Evolutionary conservation across 1,139 yeast species (phyloP), one percentile per base, ranked within the genome.

Genomic region (Groenewaldozyma auringiensis): DNA sequence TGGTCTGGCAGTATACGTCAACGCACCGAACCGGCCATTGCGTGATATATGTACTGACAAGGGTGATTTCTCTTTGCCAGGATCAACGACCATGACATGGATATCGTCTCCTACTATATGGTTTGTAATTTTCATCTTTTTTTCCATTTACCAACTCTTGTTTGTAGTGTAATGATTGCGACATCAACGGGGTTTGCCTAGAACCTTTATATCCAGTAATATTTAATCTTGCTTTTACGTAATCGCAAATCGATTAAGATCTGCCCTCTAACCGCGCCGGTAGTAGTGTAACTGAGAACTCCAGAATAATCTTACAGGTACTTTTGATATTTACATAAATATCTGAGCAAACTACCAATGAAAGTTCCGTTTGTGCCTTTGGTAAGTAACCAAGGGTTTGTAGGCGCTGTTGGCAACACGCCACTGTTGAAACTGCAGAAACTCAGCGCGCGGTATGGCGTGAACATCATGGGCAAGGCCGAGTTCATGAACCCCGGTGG

Each of bases 401-500:
- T 81, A 2, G 83, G 77, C 27, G 92, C 95, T 9, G 79, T 87
- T 50, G 96, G 96, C 42, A 85, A 86, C 64, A 87, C 96, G 2
- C 95, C 96, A 17, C 69, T 87, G 55, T 69, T 87, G 53, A 74
- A 75, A 54, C 72, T 88, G 43, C 80, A 82, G 48, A 70, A 68
- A 40, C 70, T 86, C 41, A 79, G 87, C 16, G 68, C 71, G 32
- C 74, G 75, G 53, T 65, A 81, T 17, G 87, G 87, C 9, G 70
- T 95, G 56, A 83, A 87, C 58, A 79, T 87, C 54, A 86, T 78
- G 61, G 96, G 86, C 44, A 87, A 87, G 63, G 94, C 94, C 13
- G 96, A 87, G 66, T 84, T 80, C 68, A 83, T 84, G 83, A 87
- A 88, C 66, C 96, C 96, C 1, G 96, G 96, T 42, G 96, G 96